Conservation (phyloP, 2,329 filamentous ascomycete genomes). For the Fusarium sulawesiense region DNA sequence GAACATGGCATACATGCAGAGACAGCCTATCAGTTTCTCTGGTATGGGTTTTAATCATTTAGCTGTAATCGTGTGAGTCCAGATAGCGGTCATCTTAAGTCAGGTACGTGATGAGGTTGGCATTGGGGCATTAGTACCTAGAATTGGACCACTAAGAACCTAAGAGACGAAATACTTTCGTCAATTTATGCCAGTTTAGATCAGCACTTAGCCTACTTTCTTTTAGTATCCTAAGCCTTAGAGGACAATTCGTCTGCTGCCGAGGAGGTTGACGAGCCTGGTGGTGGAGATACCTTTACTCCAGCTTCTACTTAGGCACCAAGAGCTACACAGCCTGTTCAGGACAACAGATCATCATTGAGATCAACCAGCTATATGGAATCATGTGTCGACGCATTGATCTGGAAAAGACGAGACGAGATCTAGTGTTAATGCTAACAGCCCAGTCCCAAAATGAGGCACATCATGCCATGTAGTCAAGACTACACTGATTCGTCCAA, state of each 20-base stretch:
- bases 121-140: too few relatives aligned
- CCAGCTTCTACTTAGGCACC: neutral
- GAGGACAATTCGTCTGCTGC: neutral
- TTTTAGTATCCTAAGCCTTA: neutral
- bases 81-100: neutral
- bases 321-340: neutral
- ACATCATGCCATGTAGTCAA: conserved; percentile 10
- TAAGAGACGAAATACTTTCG: neutral
- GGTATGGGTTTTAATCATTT: neutral
- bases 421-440: neutral
- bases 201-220: neutral
- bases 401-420: conserved; percentile 3
- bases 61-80: neutral
- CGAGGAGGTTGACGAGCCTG: neutral
- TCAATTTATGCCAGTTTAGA: neutral
- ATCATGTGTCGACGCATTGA: neutral
- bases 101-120: neutral
- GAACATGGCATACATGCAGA: neutral
- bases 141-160: too few relatives aligned
- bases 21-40: neutral
- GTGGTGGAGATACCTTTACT: neutral
- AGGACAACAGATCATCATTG: neutral
- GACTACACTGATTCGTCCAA: neutral
- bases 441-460: neutral
- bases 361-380: neutral